Conservation (phyloP, 2,329 filamentous ascomycete genomes). For the Colletotrichum kahawae region DNA sequence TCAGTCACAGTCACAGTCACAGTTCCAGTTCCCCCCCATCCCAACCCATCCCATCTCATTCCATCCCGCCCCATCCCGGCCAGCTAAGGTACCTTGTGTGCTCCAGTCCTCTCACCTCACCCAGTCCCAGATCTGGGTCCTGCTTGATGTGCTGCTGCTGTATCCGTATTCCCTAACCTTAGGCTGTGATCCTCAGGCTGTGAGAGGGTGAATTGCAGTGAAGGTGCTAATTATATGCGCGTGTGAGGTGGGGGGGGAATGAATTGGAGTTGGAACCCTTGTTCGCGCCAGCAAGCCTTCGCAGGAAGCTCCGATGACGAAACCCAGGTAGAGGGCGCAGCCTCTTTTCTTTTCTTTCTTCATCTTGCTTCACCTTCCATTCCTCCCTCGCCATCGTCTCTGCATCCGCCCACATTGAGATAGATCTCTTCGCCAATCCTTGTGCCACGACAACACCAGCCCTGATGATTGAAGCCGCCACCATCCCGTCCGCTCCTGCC, state of each 20-base stretch:
- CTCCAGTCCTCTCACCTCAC: background rate
- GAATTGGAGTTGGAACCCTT: constrained; percentile 13
- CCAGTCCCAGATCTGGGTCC: background rate
- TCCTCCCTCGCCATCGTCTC: background rate
- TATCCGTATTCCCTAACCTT: background rate
- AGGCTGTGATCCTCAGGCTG: background rate
- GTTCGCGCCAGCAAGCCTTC: background rate
- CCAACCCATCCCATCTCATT: background rate
- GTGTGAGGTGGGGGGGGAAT: constrained; percentile 1
- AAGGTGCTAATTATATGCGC: constrained; percentile 13
- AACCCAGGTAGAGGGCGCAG: background rate
- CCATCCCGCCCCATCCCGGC: background rate
- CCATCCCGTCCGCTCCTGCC: background rate
- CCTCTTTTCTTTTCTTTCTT: constrained; percentile 14
- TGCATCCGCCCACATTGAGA: background rate
- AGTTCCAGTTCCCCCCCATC: background rate
- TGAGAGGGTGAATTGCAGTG: background rate
- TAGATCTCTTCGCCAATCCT: background rate
- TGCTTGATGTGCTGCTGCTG: background rate
- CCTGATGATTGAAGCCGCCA: constrained; percentile 20
- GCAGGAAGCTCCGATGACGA: constrained; percentile 15
- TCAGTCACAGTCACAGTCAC: background rate
- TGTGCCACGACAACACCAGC: background rate
- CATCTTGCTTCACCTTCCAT: background rate
- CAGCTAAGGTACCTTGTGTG: background rate